A percentile compares a stretch with the other conserved stretches of the same genome.
Conservation (phyloP, 805 yeast genomes). For the Kodamaea sagamina region DNA sequence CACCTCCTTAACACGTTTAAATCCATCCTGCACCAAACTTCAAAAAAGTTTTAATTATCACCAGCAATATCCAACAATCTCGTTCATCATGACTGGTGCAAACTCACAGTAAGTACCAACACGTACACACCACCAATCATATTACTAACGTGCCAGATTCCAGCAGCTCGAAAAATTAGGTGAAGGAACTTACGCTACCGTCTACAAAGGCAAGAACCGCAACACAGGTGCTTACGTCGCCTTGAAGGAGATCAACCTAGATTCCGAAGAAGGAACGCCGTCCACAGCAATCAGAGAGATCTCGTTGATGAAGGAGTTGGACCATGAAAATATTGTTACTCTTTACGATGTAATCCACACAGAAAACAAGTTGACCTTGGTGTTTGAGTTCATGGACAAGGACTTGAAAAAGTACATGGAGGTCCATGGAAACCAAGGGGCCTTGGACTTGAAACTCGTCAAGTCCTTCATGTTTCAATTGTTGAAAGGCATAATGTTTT, state of each 20-base stretch:
- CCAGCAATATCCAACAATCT: too few species aligned
- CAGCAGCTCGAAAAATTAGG: conserved; percentile 79
- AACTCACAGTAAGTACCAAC: conserved; percentile 47
- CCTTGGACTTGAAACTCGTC: conserved; percentile 69
- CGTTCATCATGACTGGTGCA: conserved; percentile 37
- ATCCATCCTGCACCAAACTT: background rate
- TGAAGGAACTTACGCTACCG: conserved; percentile 98
- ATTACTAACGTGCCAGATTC: conserved; percentile 28
- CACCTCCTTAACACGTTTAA: conserved; percentile 1
- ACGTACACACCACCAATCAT: too few species aligned
- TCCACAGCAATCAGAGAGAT: conserved; percentile 97
- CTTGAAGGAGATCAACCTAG: conserved; percentile 88
- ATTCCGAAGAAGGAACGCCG: conserved; percentile 97
- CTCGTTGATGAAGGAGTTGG: conserved; percentile 90
- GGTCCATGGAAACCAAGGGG: conserved; percentile 71
- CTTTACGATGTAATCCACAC: conserved; percentile 95
- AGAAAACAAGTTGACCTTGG: conserved; percentile 90
- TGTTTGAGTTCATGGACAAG: conserved; percentile 89
- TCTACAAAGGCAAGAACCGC: conserved; percentile 87
- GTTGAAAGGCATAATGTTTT: conserved; percentile 82
- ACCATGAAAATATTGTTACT: conserved; percentile 89
- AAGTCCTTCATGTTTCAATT: conserved; percentile 94
- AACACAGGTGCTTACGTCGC: conserved; percentile 90
- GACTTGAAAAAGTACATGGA: conserved; percentile 97
- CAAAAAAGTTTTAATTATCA: background rate